Conservation (phyloP, 2,329 filamentous ascomycete genomes). For the Spiromastix sp. region DNA sequence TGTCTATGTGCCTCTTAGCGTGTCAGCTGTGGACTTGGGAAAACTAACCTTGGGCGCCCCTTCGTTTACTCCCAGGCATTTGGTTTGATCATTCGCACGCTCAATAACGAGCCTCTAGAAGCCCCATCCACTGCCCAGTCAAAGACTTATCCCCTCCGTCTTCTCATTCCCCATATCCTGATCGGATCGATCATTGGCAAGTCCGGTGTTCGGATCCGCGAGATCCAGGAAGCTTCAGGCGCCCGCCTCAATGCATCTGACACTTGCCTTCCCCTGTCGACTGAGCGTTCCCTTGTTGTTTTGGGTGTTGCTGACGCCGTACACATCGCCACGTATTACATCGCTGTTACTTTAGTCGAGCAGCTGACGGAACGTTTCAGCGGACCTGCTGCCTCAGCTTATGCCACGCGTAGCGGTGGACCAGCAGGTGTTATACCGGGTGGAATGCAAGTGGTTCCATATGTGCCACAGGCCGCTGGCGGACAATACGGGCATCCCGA, state of each 20-base stretch:
- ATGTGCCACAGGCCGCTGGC: slow-evolving; percentile 83
- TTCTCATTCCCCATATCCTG: slow-evolving; percentile 90
- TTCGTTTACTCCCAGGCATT: slow-evolving; percentile 70
- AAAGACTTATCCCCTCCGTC: slow-evolving; percentile 91
- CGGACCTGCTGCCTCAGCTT: slow-evolving; percentile 91
- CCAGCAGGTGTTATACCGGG: slow-evolving; percentile 89
- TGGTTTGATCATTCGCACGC: slow-evolving; percentile 90
- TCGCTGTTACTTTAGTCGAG: slow-evolving; percentile 94
- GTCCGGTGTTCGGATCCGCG: slow-evolving; percentile 86
- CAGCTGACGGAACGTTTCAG: slow-evolving; percentile 95
- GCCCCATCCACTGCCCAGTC: slow-evolving; percentile 83
- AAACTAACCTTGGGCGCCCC: too few species aligned
- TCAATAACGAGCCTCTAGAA: slow-evolving; percentile 92
- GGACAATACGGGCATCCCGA: slow-evolving; percentile 90
- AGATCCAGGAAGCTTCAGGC: slow-evolving; percentile 96
- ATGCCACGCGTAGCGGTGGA: slow-evolving; percentile 87
- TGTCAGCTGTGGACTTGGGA: too few species aligned
- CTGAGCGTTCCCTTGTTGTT: slow-evolving; percentile 93
- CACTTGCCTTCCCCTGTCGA: slow-evolving; percentile 84
- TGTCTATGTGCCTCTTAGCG: slow-evolving; percentile 13
- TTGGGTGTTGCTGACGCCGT: slow-evolving; percentile 97
- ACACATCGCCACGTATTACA: slow-evolving; percentile 97
- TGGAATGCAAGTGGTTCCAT: slow-evolving; percentile 98
- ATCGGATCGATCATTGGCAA: slow-evolving; percentile 99
- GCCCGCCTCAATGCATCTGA: slow-evolving; percentile 95